Base-by-base conservation (phyloP, 1,139 yeast genomes). In the Scheffersomyces segobiensis region DNA sequence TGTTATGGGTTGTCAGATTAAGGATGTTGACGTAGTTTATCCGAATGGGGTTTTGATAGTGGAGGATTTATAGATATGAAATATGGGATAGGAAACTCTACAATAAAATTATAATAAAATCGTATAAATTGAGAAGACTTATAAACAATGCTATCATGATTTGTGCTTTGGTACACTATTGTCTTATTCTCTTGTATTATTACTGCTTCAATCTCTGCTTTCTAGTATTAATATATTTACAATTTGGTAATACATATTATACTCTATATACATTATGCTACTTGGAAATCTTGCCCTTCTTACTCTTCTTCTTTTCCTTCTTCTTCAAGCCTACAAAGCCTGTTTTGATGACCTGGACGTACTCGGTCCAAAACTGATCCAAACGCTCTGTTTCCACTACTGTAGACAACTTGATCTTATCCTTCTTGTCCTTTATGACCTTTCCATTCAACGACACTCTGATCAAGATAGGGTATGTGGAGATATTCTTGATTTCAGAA, bases 361-460 rank as follows among this genome's bases (percentile, higher is more conserved):
- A 91, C 50, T 84, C 85, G 49, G 73, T 71, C 96, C 96, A 91
- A 69, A 91, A 91, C 61, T 76, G 75, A 59, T 87, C 89, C 63
- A 91, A 75, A 20, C 81, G 75, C 4, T 78, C 81, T 0, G 84
- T 74, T 51, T 81, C 82, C 39, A 91, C 91, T 21, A 86, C 83
- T 0, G 97, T 90, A 8, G 91, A 84, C 53, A 85, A 71, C 67
- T 88, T 88, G 50, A 71, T 66, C 68, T 87, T 86, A 59, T 76
- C 75, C 49, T 74, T 70, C 63, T 82, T 79, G 60, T 78, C 75
- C 56, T 64, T 65, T 47, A 58, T 64, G 26, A 65, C 68, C 48
- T 66, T 65, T n/a, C 91, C 91, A 67, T 88, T 85, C 50, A 91
- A 81, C 52, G 76, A 59, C 53, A 89, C 74, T 70, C 91, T 80